Base-by-base conservation (phyloP, 2,329 filamentous ascomycete genomes). In the Gliomastix tumulicola region DNA sequence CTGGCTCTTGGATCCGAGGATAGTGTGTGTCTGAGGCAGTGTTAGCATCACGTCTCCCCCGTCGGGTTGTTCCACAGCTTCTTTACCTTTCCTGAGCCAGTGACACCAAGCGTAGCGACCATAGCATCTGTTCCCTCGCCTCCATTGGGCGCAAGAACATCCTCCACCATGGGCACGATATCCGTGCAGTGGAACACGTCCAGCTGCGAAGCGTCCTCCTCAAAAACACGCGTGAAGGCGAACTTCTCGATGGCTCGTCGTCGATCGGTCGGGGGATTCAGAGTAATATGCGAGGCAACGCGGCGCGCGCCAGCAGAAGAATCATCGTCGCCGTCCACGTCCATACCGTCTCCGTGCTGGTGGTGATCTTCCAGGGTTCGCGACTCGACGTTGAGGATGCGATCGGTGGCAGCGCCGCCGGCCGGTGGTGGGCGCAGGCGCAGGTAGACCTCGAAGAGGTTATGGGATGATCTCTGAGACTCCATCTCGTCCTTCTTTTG, bases 211-310 rank as follows among this genome's bases (percentile, higher is more conserved):
- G 88, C 81, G 50, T 84, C 72, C 54, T 97, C 89, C 49, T 94
- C 84, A 49, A 97, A 96, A 2, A 98, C 88, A 43, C 79, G 79
- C 0, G 92, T 98, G 54, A 98, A 98, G 3, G 82, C 86, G 56
- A 97, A 98, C 55, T 84, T 88, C 59, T 98, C 92, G 23, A 96
- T 79, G 2, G 89, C 88, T 32, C 89, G 79, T 48, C 90, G 86
- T 39, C 90, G 76, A 43, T 96, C 90, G 44, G 80, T 84, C 3
- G 88, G 85, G 1, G 89, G 88, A 48, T 86, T 85, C 13, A 89
- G 60, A 0, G 80, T 86, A 44, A 89, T 83, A 53, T 88, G 81
- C 2, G 79, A 85, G 25, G 25, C 17, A 16, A 13, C 10, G 13
- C n/a, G 17, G 25, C 10, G n/a, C 0, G 83, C 70, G 18, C 46